Conservation (phyloP, 345 rosid species). For the Noccaea caerulescens region DNA sequence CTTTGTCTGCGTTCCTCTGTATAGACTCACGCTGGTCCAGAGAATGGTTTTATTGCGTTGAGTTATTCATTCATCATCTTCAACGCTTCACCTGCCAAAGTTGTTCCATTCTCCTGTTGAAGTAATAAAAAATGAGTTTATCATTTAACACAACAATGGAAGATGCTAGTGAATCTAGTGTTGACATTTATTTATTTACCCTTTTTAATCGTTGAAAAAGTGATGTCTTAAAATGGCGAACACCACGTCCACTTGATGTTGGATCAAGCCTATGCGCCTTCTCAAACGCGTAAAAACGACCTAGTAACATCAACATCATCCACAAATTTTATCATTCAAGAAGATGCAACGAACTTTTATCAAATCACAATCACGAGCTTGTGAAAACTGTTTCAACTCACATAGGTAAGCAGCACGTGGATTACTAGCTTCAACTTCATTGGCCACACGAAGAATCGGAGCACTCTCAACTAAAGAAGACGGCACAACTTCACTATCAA, state of each 20-base stretch:
- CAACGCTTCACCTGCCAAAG: conserved; percentile 79
- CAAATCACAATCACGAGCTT: neutral
- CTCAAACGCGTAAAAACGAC: conserved; percentile 85
- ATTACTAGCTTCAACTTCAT: conserved; percentile 63
- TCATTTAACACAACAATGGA: neutral
- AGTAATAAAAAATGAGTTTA: conserved; percentile 15
- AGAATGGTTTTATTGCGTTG: too few relatives aligned
- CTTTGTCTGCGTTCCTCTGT: too few relatives aligned
- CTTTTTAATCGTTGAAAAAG: conserved; percentile 77
- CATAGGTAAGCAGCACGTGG: conserved; percentile 67
- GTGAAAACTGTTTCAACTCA: conserved; percentile 48
- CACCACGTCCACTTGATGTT: conserved; percentile 83
- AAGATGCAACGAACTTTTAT: neutral
- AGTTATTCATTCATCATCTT: too few relatives aligned
- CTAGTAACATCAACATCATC: conserved; percentile 39
- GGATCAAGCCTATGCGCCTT: conserved; percentile 83
- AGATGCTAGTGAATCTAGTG: conserved; percentile 1
- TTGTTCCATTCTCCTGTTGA: conserved; percentile 80
- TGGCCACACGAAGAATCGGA: conserved; percentile 71
- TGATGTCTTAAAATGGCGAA: conserved; percentile 80
- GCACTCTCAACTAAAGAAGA: conserved; percentile 69
- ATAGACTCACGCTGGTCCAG: too few relatives aligned
- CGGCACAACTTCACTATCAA: conserved; percentile 72
- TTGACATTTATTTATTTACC: conserved; percentile 40
- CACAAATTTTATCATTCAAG: neutral